These are phyloP conservation scores for Erodium moschatum DNA, from an alignment of 441 rosid species.

Conservation along the genomic window DNA sequence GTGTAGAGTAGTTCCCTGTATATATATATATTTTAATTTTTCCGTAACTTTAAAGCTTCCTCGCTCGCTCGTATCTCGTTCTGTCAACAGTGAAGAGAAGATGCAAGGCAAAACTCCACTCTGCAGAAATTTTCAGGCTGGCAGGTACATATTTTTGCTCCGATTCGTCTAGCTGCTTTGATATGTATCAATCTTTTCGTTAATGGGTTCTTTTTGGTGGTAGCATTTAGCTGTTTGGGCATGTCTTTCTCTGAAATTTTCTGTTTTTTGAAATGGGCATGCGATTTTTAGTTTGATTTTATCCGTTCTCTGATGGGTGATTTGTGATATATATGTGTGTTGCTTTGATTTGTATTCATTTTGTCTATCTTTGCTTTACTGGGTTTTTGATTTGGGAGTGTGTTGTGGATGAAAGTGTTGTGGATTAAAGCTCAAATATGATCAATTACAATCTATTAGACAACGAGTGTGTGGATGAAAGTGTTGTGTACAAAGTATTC, in stretches of 20 bases:
- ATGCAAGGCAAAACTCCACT: constrained; percentile 11
- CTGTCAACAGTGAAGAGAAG: background rate
- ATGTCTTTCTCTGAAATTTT: background rate
- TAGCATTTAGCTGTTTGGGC: background rate
- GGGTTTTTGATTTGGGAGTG: background rate
- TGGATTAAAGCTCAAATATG: background rate
- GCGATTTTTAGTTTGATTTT: background rate
- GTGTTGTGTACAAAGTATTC: too few relatives aligned
- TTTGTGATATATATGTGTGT: background rate
- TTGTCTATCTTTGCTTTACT: background rate
- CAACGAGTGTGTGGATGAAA: background rate
- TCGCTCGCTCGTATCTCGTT: too few relatives aligned
- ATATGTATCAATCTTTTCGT: background rate
- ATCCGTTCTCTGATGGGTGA: background rate
- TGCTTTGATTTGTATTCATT: background rate
- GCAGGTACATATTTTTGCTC: constrained; percentile 37
- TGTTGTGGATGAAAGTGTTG: too few relatives aligned
- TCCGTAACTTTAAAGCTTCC: too few relatives aligned
- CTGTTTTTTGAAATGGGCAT: background rate
- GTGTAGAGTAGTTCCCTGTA: too few relatives aligned
- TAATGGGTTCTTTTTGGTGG: too few relatives aligned
- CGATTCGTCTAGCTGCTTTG: too few relatives aligned
- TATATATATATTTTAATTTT: too few relatives aligned
- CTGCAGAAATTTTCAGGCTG: constrained; percentile 82
- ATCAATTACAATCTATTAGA: background rate